Evolutionary conservation across 371 early-diverging fungal genomes (phyloP), one percentile per base, ranked within the genome.

Genomic region (Mucor ambiguus): DNA sequence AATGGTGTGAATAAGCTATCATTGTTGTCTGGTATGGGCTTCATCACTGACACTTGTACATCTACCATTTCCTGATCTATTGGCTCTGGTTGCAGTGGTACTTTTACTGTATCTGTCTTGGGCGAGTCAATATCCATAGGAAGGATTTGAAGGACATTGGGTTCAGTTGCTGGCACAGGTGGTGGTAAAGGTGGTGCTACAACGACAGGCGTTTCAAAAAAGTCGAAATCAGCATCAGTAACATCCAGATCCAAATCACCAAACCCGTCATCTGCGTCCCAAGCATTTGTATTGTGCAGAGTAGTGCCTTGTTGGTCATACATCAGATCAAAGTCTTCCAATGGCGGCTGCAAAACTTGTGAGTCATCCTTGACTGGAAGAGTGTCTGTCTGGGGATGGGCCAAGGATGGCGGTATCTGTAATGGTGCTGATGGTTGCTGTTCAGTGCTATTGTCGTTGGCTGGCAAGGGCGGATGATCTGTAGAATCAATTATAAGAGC

Each of bases 161-260:
- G 32, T 0, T 57, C 55, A 16, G 33, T 7, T 30, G 63, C 29
- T 11, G 48, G 52, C 16, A 16, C 5, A 41, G 41, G 16, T 5
- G 41, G 18, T 18, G 37, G 37, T 14, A 5, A 14, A 7, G 35
- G 8, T 35, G 35, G 18, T 12, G 49, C 35, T 14, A 60, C 28
- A 10, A 61, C 32, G 3, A 60, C 62, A 2, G 72, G 48, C 20
- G 63, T 63, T 55, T 70, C 70, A 35, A 78, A 81, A 71, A 76
- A 81, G 52, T 78, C 70, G 28, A 76, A 81, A 68, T 81, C 81
- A 26, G 76, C 81, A 28, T 81, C 81, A 14, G 81, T 81, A n/a
- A 81, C 79, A 61, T 74, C 73, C 20, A 78, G 43, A 67, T 77
- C 77, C 30, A 81, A 64, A 43, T 72, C 73, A 26, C 72, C 77